Percentiles rank a stretch among this genome's conserved stretches.
These are phyloP conservation scores for Lactarius akahatsu DNA, from an alignment of 768 basidiomycete genomes.

Conservation along the genomic window DNA sequence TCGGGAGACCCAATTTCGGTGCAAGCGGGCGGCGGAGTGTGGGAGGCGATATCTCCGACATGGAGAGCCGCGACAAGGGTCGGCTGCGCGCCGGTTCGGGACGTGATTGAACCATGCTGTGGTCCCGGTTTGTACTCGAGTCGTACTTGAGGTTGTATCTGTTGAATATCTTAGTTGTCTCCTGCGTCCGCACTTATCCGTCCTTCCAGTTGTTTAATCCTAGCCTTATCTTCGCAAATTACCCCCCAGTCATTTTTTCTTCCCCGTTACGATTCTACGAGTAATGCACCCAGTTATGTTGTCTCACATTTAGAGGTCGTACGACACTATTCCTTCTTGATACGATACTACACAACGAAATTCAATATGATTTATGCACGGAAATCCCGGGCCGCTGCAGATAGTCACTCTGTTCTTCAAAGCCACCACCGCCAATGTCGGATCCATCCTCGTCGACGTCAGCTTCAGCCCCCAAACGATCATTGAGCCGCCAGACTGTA, in stretches of 20 bases:
- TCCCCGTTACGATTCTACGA: conserved; percentile 16
- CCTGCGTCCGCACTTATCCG: conserved; percentile 14
- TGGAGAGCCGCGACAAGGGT: conserved; percentile 27
- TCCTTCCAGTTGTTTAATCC: conserved; percentile 2
- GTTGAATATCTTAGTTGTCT: conserved; percentile 15
- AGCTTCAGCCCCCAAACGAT: conserved; percentile 42
- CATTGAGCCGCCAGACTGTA: conserved; percentile 68
- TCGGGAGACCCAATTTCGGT: conserved; percentile 32
- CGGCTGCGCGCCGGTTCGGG: conserved; percentile 32
- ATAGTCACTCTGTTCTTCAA: neutral
- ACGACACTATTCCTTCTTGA: conserved; percentile 13
- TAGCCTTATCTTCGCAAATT: conserved; percentile 7
- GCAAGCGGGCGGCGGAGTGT: conserved; percentile 32
- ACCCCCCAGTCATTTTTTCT: conserved; percentile 1
- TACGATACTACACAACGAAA: conserved; percentile 24
- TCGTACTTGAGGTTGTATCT: conserved; percentile 15
- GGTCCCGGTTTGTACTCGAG: conserved; percentile 10
- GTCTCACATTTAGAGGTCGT: conserved; percentile 7
- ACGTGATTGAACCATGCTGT: conserved; percentile 19
- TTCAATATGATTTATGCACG: neutral
- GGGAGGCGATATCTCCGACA: conserved; percentile 29
- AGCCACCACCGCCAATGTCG: conserved; percentile 35
- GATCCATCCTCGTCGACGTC: conserved; percentile 35
- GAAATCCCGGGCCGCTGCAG: neutral
- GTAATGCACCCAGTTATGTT: conserved; percentile 26